phyloP scores from a whole-genome alignment of 352 stramenopile genomes.

The Globisporangium radiosum region DNA sequence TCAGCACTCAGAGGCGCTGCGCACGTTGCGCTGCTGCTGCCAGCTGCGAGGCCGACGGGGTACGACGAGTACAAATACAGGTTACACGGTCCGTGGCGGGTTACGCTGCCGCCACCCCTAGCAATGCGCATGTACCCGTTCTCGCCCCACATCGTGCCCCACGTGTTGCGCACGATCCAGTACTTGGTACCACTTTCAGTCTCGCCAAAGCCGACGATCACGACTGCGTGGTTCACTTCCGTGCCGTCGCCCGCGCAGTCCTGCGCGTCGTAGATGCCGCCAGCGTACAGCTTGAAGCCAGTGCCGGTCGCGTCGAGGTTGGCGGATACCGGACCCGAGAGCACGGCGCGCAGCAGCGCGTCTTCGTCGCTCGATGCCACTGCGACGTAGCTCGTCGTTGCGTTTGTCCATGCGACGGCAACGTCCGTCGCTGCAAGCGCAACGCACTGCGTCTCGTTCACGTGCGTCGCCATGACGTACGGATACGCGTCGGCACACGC shows the following conservation, averaged over 20 bases:
- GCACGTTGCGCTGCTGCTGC: slow-evolving; percentile 23
- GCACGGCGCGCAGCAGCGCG: slow-evolving; percentile 56
- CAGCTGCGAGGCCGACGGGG: slow-evolving; percentile 40
- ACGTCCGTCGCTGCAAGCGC: slow-evolving; percentile 22
- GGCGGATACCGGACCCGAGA: slow-evolving; percentile 59
- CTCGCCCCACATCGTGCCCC: slow-evolving; percentile 86
- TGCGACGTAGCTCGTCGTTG: slow-evolving; percentile 46
- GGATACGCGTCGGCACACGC: slow-evolving; percentile 59
- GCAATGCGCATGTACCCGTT: slow-evolving; percentile 76
- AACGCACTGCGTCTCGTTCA: slow-evolving; percentile 31
- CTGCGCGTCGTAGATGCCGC: neutral
- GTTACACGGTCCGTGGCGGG: slow-evolving; percentile 54
- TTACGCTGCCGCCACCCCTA: slow-evolving; percentile 19
- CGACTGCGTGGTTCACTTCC: slow-evolving; percentile 84
- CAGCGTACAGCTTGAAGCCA: slow-evolving; percentile 78
- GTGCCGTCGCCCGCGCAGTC: slow-evolving; percentile 50
- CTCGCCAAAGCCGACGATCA: slow-evolving; percentile 80
- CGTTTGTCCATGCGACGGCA: slow-evolving; percentile 41
- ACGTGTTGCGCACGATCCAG: slow-evolving; percentile 89
- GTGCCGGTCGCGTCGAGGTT: slow-evolving; percentile 67
- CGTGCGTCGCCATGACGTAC: slow-evolving; percentile 74
- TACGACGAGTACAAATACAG: slow-evolving; percentile 72
- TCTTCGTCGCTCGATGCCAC: slow-evolving; percentile 40
- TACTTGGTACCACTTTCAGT: slow-evolving; percentile 66
- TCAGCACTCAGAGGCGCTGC: slow-evolving; percentile 7